Percentiles rank a stretch among this genome's conserved stretches.
Conservation (phyloP, 139 green algal genomes). For the Tetraselmis striata region DNA sequence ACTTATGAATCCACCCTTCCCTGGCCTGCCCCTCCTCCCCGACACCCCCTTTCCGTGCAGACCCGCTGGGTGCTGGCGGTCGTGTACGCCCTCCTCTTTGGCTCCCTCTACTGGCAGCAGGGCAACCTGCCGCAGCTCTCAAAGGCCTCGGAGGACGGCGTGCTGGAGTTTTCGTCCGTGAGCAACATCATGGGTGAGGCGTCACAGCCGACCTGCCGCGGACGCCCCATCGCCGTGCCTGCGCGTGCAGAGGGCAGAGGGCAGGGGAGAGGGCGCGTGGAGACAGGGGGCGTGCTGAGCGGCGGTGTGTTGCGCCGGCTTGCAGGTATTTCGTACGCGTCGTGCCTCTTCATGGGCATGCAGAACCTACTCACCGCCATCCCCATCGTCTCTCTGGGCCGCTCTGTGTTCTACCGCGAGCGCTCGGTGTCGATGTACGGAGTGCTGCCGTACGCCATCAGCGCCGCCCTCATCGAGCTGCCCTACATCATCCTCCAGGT, state of each 20-base stretch:
- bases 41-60: constrained; percentile 3
- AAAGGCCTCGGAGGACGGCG: neutral
- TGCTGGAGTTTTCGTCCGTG: neutral
- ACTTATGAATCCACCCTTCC: too few species aligned
- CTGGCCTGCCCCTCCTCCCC: too few species aligned
- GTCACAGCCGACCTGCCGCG: too few species aligned
- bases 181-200: neutral
- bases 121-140: constrained; percentile 8
- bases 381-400: neutral
- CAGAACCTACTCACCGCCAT: constrained; percentile 1
- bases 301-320: too few species aligned
- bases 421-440: constrained; percentile 18
- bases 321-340: neutral
- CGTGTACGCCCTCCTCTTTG: constrained; percentile 18
- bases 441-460: constrained; percentile 27
- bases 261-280: too few species aligned
- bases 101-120: constrained; percentile 19
- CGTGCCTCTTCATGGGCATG: neutral
- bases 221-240: too few species aligned
- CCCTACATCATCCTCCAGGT: constrained; percentile 40
- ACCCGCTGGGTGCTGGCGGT: constrained; percentile 11
- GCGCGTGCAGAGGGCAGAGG: too few species aligned
- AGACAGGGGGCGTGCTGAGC: too few species aligned
- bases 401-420: constrained; percentile 22
- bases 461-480: constrained; percentile 41